Base-by-base conservation (phyloP, 2,329 filamentous ascomycete species). In the Alternaria angustiovoidea region DNA sequence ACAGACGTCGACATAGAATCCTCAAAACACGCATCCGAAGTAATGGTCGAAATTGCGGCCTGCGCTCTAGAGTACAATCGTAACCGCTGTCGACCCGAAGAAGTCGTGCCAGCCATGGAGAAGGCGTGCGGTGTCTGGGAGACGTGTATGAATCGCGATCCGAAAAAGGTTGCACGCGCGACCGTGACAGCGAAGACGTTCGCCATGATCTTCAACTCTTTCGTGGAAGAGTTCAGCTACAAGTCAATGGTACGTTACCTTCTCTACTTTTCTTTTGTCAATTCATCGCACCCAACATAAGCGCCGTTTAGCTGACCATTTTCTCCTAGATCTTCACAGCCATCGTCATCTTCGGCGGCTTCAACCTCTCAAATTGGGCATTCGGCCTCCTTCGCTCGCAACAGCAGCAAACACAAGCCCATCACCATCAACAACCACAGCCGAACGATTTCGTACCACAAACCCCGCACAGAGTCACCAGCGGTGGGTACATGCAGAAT, bases 181-280 rank as follows among this genome's bases (percentile, higher is more conserved):
- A 90, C 89, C 71, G 88, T 97, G 39, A 92, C 91, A 18, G 94
- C 93, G 5, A 90, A 92, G 73, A 95, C 94, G 26, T 91, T 97
- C 74, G 94, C 94, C 1, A 88, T 93, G 73, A 96, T 99, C 41
- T 90, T 98, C 78, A 97, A 98, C 76, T 90, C 91, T 71, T 97
- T 98, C 77, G 89, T 96, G 5, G 93, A 96, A 70, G 89, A 92
- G 6, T 94, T 98, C 78, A 93, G 91, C 65, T 90, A 92, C 79
- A 97, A 97, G 79, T 87, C 88, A 11, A 89, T 91, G 84, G 87
- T 88, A 83, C 63, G 58, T 71, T 46, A 24, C 61, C 46, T 20
- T 65, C 32, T 28, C 70, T 46, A 2, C 57, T 12, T 20, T 38
- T 5, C 20, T 43, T 6, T 24, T 47, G 1, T 49, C 46, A 22